Percentiles rank a stretch among this genome's conserved stretches.
Evolutionary conservation across 148 eudicot genomes (phyloP).

Genomic region (Dianthus caryophyllus): DNA sequence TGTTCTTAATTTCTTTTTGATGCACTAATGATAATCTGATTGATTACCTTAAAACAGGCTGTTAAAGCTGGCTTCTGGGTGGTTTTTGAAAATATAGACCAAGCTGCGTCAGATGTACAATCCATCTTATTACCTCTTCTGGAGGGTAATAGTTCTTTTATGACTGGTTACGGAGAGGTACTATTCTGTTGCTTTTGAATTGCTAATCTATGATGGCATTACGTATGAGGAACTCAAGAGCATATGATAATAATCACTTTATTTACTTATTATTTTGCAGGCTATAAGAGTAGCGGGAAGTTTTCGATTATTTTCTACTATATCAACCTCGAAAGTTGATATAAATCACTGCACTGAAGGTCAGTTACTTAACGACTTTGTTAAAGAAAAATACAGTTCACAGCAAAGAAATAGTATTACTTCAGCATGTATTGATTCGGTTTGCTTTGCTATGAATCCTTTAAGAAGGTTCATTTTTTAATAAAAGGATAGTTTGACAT

Average conservation of each 20-base stretch:
- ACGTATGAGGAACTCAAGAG: neutral
- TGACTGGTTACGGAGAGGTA: slow-evolving; percentile 95
- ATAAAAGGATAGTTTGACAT: neutral
- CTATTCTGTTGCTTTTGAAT: slow-evolving; percentile 11
- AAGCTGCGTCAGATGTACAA: slow-evolving; percentile 90
- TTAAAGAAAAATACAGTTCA: too few relatives aligned
- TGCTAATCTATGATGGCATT: slow-evolving; percentile 5
- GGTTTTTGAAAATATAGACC: slow-evolving; percentile 89
- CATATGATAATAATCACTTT: slow-evolving; percentile 4
- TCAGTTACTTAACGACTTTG: slow-evolving; percentile 25
- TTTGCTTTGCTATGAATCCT: neutral
- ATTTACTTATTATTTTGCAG: too few relatives aligned
- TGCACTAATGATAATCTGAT: neutral
- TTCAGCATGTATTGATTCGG: neutral
- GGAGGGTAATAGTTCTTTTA: slow-evolving; percentile 71
- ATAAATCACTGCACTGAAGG: slow-evolving; percentile 47
- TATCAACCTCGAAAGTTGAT: slow-evolving; percentile 66
- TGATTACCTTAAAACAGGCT: slow-evolving; percentile 46
- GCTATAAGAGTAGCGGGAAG: slow-evolving; percentile 66
- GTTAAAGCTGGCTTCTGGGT: slow-evolving; percentile 84
- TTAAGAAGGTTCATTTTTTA: neutral
- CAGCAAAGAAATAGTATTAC: neutral
- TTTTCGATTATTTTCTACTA: slow-evolving; percentile 79
- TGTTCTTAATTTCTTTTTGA: slow-evolving; percentile 12
- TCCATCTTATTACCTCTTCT: slow-evolving; percentile 81